Base-by-base conservation (phyloP, 768 basidiomycete genomes). In the Serendipita sp. region DNA sequence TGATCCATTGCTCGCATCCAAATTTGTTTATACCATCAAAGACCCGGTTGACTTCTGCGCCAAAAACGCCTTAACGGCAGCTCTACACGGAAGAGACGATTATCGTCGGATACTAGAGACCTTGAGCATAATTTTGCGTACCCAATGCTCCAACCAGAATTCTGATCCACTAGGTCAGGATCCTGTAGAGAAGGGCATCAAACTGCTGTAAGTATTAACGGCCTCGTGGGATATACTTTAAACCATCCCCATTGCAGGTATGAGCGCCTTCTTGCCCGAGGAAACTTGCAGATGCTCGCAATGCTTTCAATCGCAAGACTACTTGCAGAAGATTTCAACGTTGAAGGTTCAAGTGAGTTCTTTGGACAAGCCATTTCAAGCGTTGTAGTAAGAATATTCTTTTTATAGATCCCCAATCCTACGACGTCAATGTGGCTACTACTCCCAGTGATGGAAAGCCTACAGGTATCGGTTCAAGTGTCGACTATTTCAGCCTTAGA, bases 271-370 rank as follows among this genome's bases (percentile, higher is more conserved):
- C 10, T 60, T 30, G 8, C 10, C 10, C 56, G 56, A n/a, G 24
- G 56, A 37, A 60, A 60, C 34, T n/a, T 60, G 3, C 56, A 60
- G 2, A 60, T 60, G 56, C 56, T 60, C 8, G 56, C 56, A 60
- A 60, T 60, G 56, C 35, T 60, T 35, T 60, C 56, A 10, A 60
- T 60, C 1, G 56, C 56, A 35, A 30, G 16, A 28, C 56, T 60
- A 3, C 34, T 60, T 8, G 56, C 56, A 8, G 56, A 60, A 4
- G 24, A 60, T 1, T 8, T 60, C 24, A 28, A 60, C 8, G 11
- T 10, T n/a, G 48, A 51, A 51, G n/a, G 5, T n/a, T n/a, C 13
- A 13, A 41, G 48, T 51, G n/a, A 8, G 48, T n/a, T 51, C 16
- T 32, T 18, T n/a, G 5, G 7, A 1, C 7, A 41, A 7, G 13